Percentiles rank a stretch among this genome's conserved stretches.
Evolutionary conservation across 306 rosid genomes (phyloP).

Genomic region (Medicago ruthenica): DNA sequence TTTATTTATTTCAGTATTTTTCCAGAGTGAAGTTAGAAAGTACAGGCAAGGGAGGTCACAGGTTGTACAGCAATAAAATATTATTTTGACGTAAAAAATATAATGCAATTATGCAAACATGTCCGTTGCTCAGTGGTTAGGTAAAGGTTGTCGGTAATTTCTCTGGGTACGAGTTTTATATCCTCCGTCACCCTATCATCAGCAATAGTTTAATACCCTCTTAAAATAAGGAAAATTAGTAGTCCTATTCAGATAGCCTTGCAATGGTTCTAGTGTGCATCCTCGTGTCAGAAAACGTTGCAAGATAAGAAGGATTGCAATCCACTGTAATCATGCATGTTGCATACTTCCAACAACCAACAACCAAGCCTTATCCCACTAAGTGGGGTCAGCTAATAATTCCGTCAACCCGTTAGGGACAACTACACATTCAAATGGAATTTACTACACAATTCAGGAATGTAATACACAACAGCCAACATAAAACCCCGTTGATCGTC

Average conservation of each 20-base stretch:
- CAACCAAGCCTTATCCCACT: no score
- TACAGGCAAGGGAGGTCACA: slow-evolving; percentile 1
- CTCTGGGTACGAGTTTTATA: slow-evolving; percentile 22
- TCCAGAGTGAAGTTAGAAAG: slow-evolving; percentile 38
- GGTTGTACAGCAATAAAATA: slow-evolving; percentile 19
- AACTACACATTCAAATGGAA: slow-evolving; percentile 30
- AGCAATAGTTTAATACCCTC: slow-evolving; percentile 3
- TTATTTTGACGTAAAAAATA: slow-evolving; percentile 10
- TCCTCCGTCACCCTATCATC: slow-evolving; percentile 2
- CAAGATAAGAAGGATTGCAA: slow-evolving; percentile 2
- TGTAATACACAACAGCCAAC: background rate
- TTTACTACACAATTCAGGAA: slow-evolving; percentile 2
- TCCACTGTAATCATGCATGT: slow-evolving; percentile 3
- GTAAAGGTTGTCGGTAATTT: background rate
- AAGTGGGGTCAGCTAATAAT: background rate
- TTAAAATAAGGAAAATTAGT: background rate
- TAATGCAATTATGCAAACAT: background rate
- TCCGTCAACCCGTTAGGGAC: slow-evolving; percentile 35
- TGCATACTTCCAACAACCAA: slow-evolving; percentile 10
- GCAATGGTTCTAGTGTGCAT: slow-evolving; percentile 11
- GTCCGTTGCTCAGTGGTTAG: background rate
- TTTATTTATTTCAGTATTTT: slow-evolving; percentile 48
- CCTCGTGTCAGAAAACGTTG: slow-evolving; percentile 26
- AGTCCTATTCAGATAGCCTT: background rate
- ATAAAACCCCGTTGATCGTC: background rate